Evolutionary conservation across 768 basidiomycete genomes (phyloP).

Genomic region (Suillus fuscotomentosus): DNA sequence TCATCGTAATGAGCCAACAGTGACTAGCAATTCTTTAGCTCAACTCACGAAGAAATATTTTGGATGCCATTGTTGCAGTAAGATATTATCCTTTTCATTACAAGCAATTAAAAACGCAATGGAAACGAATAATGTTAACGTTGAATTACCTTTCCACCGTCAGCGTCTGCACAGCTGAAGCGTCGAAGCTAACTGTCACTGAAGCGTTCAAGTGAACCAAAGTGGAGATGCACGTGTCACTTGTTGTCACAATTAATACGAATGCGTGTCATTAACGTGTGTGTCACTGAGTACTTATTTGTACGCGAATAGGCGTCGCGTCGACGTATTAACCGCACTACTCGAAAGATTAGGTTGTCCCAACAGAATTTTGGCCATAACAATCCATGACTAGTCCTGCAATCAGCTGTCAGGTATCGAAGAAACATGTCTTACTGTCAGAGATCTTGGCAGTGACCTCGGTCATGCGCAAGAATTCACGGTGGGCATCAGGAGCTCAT

Average conservation of each 20-base stretch:
- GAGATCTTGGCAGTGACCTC: conserved; percentile 92
- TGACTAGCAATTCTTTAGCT: background rate
- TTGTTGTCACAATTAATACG: background rate
- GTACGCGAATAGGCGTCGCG: background rate
- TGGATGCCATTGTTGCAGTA: background rate
- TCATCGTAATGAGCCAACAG: background rate
- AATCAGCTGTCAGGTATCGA: conserved; percentile 37
- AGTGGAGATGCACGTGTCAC: background rate
- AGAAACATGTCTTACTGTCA: conserved; percentile 79
- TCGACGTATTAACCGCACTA: background rate
- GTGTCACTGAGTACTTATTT: no score
- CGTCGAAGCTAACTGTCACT: no score
- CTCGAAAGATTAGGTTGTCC: background rate
- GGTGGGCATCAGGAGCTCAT: conserved; percentile 83
- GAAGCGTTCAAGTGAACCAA: no score
- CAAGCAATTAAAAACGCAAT: background rate
- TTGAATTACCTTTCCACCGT: background rate
- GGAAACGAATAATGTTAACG: background rate
- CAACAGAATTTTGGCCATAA: background rate
- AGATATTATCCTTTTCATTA: no score
- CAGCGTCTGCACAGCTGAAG: no score
- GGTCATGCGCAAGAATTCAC: conserved; percentile 95
- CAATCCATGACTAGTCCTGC: background rate
- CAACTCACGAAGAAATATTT: conserved; percentile 3
- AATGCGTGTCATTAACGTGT: background rate